Conservation (phyloP, 768 basidiomycete genomes). For the Lentinula sp. region DNA sequence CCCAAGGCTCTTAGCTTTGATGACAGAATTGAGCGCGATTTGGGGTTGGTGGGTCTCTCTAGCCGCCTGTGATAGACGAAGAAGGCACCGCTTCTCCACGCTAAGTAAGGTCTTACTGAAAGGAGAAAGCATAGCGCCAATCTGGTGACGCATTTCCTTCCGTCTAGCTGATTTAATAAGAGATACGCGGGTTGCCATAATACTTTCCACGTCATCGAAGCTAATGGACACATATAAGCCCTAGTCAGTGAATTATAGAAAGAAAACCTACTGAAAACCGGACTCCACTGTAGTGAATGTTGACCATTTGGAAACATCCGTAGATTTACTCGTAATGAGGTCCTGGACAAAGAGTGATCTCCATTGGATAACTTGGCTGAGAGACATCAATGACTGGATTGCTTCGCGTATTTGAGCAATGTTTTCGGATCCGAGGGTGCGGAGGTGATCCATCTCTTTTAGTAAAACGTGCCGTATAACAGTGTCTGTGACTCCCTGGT, state of each 20-base stretch:
- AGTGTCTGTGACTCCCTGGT: constrained; percentile 37
- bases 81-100: constrained; percentile 64
- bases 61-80: constrained; percentile 68
- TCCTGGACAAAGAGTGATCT: constrained; percentile 28
- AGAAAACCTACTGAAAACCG: constrained; percentile 59
- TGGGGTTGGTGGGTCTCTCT: constrained; percentile 64
- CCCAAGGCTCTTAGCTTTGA: constrained; percentile 66
- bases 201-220: constrained; percentile 67
- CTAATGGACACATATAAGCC: constrained; percentile 30
- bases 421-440: constrained; percentile 68
- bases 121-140: constrained; percentile 63
- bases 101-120: constrained; percentile 43
- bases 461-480: constrained; percentile 46
- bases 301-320: constrained; percentile 29
- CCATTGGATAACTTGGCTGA: constrained; percentile 74
- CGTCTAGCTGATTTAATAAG: constrained; percentile 67
- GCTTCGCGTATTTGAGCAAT: constrained; percentile 69
- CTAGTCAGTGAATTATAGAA: neutral
- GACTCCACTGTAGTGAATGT: constrained; percentile 41
- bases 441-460: constrained; percentile 60
- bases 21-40: constrained; percentile 80
- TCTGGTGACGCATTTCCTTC: constrained; percentile 67
- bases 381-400: constrained; percentile 69
- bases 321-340: constrained; percentile 23
- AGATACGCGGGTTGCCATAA: constrained; percentile 77